These are phyloP conservation scores for Kluyveromyces lactis DNA, from an alignment of 805 yeast species.

Conservation along the genomic window DNA sequence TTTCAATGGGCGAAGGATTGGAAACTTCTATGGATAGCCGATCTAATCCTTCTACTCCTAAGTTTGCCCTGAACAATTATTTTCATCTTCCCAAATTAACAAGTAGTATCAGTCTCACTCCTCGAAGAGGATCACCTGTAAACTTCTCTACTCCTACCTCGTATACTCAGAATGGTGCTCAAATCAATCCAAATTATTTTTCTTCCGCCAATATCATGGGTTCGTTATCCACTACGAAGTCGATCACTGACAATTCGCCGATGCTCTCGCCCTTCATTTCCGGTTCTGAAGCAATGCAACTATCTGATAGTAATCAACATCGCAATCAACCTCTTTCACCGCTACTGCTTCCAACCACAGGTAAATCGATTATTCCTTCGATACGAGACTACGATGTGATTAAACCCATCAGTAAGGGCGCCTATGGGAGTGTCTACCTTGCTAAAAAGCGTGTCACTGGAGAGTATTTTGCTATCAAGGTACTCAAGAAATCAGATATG, in stretches of 20 bases:
- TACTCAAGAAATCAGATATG: conserved; percentile 88
- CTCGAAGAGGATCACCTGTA: conserved; percentile 46
- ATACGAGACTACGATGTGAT: conserved; percentile 84
- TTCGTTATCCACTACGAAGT: conserved; percentile 16
- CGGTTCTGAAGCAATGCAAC: conserved; percentile 34
- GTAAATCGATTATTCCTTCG: conserved; percentile 53
- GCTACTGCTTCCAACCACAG: conserved; percentile 55
- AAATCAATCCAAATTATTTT: background rate
- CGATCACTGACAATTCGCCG: conserved; percentile 36
- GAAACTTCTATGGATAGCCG: background rate
- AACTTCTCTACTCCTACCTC: conserved; percentile 43
- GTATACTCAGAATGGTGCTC: conserved; percentile 39
- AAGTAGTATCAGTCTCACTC: conserved; percentile 33
- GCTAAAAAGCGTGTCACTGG: conserved; percentile 81
- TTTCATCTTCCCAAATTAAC: conserved; percentile 18
- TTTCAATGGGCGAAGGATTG: too few relatives aligned
- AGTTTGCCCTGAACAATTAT: conserved; percentile 10
- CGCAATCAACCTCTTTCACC: conserved; percentile 73
- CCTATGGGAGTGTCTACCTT: conserved; percentile 90
- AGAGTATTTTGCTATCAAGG: conserved; percentile 92
- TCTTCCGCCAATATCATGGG: background rate
- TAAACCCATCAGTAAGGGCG: conserved; percentile 93
- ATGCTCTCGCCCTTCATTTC: conserved; percentile 49
- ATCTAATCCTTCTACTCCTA: conserved; percentile 9
- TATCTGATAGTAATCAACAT: conserved; percentile 11